These are phyloP conservation scores for Athelia psychrophila DNA, from an alignment of 1,284 basidiomycete genomes.

Conservation along the genomic window DNA sequence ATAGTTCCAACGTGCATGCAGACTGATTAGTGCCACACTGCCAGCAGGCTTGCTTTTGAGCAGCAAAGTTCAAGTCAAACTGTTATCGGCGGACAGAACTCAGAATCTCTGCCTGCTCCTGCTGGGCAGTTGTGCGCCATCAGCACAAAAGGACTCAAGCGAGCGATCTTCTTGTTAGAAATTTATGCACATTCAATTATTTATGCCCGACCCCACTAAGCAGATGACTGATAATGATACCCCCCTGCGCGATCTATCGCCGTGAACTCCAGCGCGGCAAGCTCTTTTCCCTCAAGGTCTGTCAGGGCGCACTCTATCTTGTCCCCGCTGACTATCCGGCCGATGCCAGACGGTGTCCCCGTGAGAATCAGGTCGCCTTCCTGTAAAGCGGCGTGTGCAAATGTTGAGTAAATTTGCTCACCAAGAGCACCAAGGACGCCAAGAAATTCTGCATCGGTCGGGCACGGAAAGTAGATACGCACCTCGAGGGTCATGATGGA, in stretches of 20 bases:
- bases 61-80: too few species aligned
- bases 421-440: neutral
- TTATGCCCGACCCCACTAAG: too few species aligned
- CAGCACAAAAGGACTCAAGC: too few species aligned
- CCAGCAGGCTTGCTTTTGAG: too few species aligned
- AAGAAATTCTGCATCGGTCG: neutral
- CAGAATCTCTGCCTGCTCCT: too few species aligned
- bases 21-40: too few species aligned
- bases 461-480: too few species aligned
- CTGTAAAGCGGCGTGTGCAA: constrained; percentile 32
- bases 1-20: too few species aligned
- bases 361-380: constrained; percentile 89
- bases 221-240: constrained; percentile 46
- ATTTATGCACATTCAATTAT: too few species aligned
- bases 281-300: constrained; percentile 54
- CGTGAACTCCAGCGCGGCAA: constrained; percentile 65
- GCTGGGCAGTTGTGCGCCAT: too few species aligned
- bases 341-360: constrained; percentile 91
- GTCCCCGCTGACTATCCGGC: constrained; percentile 77
- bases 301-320: constrained; percentile 75
- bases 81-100: too few species aligned
- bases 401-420: constrained; percentile 1
- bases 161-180: too few species aligned
- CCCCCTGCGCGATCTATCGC: constrained; percentile 71
- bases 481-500: constrained; percentile 96